These are phyloP conservation scores for Dendrobium officinale DNA, from an alignment of 106 monocot genomes.

Conservation along the genomic window DNA sequence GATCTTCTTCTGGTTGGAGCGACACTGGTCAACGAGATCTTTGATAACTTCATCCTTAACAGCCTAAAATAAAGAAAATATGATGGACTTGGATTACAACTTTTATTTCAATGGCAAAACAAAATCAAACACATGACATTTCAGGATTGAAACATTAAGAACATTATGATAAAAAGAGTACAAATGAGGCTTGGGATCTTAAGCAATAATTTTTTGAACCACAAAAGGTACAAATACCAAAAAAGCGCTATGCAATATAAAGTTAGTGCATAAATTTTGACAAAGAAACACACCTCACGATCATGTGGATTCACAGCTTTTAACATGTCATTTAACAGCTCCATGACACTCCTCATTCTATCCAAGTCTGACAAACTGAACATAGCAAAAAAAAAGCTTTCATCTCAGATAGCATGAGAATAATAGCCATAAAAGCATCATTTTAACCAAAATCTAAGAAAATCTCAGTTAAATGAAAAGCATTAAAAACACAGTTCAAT, in stretches of 20 bases:
- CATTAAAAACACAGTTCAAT: neutral
- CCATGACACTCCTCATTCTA: constrained; percentile 49
- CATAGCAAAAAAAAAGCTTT: neutral
- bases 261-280: neutral
- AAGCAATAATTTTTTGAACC: too few species aligned
- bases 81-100: neutral
- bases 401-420: too few species aligned
- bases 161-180: too few species aligned
- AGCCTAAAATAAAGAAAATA: constrained; percentile 31
- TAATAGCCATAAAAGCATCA: too few species aligned
- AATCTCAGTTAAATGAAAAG: neutral
- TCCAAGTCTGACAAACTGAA: constrained; percentile 69
- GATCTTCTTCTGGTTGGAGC: constrained; percentile 71
- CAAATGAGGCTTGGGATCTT: too few species aligned
- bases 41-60: constrained; percentile 84
- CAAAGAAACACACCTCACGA: constrained; percentile 36
- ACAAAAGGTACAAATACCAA: too few species aligned
- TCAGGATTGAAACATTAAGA: too few species aligned
- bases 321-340: constrained; percentile 81
- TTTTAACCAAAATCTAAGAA: neutral
- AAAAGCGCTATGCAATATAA: too few species aligned
- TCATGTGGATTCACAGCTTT: constrained; percentile 73
- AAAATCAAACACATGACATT: too few species aligned
- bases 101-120: too few species aligned
- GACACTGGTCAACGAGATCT: constrained; percentile 82